Percentiles rank a stretch among this genome's conserved stretches.
These are phyloP conservation scores for Trypanosoma brucei DNA, from an alignment of 208 protist genomes.

Conservation along the genomic window DNA sequence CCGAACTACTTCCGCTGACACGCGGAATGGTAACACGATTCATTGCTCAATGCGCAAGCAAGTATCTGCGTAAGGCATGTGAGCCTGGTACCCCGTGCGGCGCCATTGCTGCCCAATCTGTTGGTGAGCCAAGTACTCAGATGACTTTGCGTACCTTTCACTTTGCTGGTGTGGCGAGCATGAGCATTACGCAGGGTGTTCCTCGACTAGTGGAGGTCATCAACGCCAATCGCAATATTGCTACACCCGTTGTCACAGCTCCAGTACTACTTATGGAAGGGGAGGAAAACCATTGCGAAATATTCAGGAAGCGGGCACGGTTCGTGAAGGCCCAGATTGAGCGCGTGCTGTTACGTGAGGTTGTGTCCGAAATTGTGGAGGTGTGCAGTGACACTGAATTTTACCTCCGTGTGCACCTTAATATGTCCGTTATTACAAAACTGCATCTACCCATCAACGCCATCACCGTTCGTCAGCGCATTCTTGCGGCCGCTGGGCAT, in stretches of 20 bases:
- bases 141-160: conserved; percentile 99
- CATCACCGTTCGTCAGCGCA: conserved; percentile 67
- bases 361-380: conserved; percentile 83
- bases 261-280: conserved; percentile 16
- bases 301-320: conserved; percentile 36
- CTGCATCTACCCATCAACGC: conserved; percentile 92
- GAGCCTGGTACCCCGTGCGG: conserved; percentile 98
- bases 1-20: conserved; percentile 70
- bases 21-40: conserved; percentile 70
- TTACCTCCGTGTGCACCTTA: conserved; percentile 93
- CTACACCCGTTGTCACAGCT: conserved; percentile 98
- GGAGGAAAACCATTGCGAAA: conserved; percentile 9
- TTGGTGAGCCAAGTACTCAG: conserved; percentile 99
- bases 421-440: conserved; percentile 85
- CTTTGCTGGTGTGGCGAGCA: conserved; percentile 99
- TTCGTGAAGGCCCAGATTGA: conserved; percentile 90
- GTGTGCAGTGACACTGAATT: conserved; percentile 72
- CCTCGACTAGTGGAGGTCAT: conserved; percentile 99
- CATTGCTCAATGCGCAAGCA: conserved; percentile 53
- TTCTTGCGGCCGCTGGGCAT: conserved; percentile 56
- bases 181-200: conserved; percentile 97
- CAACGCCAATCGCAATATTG: conserved; percentile 97
- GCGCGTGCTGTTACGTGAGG: conserved; percentile 90
- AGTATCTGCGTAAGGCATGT: conserved; percentile 83
- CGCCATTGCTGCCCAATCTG: conserved; percentile 97